These are phyloP conservation scores for Trichophyton simii DNA, from an alignment of 2,329 filamentous ascomycete genomes.

Conservation along the genomic window DNA sequence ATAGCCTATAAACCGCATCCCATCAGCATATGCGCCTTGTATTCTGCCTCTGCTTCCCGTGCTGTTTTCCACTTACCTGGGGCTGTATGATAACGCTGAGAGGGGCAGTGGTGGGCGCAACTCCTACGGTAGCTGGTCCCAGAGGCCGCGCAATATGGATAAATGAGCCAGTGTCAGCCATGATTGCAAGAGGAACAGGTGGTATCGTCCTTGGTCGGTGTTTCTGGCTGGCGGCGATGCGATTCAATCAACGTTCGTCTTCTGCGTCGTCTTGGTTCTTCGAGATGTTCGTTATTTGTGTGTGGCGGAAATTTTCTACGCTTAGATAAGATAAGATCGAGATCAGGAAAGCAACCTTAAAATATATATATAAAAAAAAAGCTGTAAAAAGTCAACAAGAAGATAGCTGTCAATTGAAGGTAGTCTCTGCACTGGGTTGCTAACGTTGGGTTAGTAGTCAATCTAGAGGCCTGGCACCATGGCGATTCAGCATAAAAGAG, in stretches of 20 bases:
- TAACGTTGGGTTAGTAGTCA: not conserved
- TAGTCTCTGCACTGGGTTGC: no score
- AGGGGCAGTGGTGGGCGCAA: conserved; percentile 77
- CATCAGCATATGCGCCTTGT: not conserved
- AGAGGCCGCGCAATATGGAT: conserved; percentile 89
- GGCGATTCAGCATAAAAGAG: not conserved
- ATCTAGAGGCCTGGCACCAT: not conserved
- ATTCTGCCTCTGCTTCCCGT: no score
- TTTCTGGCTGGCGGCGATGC: not conserved
- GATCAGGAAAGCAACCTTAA: conserved; percentile 9
- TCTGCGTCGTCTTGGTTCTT: conserved; percentile 4
- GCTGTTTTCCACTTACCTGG: conserved; percentile 50
- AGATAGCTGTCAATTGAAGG: not conserved
- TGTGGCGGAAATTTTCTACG: conserved; percentile 29
- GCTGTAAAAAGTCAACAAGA: not conserved
- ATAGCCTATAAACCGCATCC: conserved; percentile 38
- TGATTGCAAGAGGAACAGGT: conserved; percentile 25
- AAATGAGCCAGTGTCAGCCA: conserved; percentile 77
- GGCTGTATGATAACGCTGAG: conserved; percentile 90
- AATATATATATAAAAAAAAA: conserved; percentile 7
- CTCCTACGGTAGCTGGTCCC: conserved; percentile 64
- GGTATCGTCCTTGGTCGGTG: not conserved
- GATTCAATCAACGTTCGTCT: no score
- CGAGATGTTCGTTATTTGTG: conserved; percentile 8
- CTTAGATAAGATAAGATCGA: conserved; percentile 37